These are phyloP conservation scores for Sporothrix inflata DNA, from an alignment of 2,329 filamentous ascomycete genomes.

Conservation along the genomic window DNA sequence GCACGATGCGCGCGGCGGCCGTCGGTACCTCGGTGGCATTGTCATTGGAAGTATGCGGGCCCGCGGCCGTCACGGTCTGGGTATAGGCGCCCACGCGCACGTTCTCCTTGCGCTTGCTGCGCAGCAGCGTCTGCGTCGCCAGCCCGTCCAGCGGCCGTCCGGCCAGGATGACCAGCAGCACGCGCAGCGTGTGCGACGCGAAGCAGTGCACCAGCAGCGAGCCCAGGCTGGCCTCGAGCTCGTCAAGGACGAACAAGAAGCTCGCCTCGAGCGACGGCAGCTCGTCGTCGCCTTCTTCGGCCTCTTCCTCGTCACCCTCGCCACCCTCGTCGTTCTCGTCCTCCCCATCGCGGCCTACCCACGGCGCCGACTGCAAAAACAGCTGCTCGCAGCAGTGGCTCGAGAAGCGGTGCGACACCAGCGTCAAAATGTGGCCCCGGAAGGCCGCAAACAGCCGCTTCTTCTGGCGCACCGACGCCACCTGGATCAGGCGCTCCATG, in stretches of 20 bases:
- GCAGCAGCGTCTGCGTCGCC: constrained; percentile 72
- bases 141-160: constrained; percentile 76
- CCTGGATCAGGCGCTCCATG: constrained; percentile 85
- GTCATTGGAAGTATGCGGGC: neutral
- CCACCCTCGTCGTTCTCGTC: constrained; percentile 47
- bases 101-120: constrained; percentile 91
- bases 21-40: neutral
- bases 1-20: constrained; percentile 59
- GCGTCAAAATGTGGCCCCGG: constrained; percentile 79
- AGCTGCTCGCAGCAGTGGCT: constrained; percentile 96
- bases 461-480: constrained; percentile 78
- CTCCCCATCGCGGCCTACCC: constrained; percentile 48
- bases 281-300: constrained; percentile 52
- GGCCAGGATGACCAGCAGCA: constrained; percentile 82
- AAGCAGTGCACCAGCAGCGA: constrained; percentile 85
- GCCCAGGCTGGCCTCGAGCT: constrained; percentile 82
- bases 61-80: constrained; percentile 44
- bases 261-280: constrained; percentile 77
- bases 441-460: constrained; percentile 87
- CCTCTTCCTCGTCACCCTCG: constrained; percentile 46
- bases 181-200: constrained; percentile 86
- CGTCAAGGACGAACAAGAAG: constrained; percentile 80
- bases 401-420: constrained; percentile 94
- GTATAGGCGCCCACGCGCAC: constrained; percentile 61
- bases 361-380: constrained; percentile 75